These are phyloP conservation scores for Xylaria acuta DNA, from an alignment of 495 filamentous ascomycete genomes.

Conservation along the genomic window DNA sequence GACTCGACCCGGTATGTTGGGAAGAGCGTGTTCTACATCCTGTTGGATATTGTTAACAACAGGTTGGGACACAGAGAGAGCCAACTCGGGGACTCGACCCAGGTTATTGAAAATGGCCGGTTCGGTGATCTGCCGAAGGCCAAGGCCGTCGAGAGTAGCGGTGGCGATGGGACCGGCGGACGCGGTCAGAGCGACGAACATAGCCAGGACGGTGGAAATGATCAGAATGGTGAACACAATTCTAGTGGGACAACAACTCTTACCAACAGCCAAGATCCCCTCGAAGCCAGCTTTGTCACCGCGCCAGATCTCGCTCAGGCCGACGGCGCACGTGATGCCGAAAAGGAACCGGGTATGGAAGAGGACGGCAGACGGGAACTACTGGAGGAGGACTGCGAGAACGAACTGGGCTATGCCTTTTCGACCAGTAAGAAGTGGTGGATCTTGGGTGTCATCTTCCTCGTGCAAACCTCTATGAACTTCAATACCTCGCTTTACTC, in stretches of 20 bases:
- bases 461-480: conserved; percentile 84
- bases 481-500: conserved; percentile 79
- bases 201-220: background rate
- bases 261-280: conserved; percentile 9
- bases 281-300: background rate
- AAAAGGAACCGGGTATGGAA: conserved; percentile 34
- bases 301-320: conserved; percentile 19
- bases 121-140: background rate
- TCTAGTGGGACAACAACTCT: background rate
- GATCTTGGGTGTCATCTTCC: conserved; percentile 75
- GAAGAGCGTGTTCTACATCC: background rate
- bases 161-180: background rate
- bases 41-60: background rate
- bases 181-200: background rate
- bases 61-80: background rate
- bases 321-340: conserved; percentile 28
- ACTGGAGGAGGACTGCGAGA: conserved; percentile 67
- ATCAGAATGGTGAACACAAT: background rate
- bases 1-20: background rate
- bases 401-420: conserved; percentile 70
- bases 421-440: conserved; percentile 75
- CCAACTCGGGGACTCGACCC: background rate
- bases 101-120: background rate
- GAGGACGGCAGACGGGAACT: conserved; percentile 58
- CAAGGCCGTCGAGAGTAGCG: background rate